phyloP scores from a whole-genome alignment of 352 stramenopile species.

The Globisporangium spiculum region DNA sequence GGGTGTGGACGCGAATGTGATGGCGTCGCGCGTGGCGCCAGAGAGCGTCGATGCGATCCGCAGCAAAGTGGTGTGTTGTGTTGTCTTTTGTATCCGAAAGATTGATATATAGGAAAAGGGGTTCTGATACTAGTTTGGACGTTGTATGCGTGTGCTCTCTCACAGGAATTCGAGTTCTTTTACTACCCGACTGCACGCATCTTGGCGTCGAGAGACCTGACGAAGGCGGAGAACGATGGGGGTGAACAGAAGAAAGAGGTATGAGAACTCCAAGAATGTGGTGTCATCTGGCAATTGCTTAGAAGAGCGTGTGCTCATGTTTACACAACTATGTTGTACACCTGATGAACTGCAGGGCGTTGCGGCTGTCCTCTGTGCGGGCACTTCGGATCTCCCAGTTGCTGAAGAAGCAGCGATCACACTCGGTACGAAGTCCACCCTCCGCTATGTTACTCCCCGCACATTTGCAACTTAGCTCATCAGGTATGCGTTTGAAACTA shows the following conservation, averaged over 20 bases:
- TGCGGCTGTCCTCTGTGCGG: constrained; percentile 91
- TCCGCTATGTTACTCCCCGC: neutral
- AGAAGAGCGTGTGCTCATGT: neutral
- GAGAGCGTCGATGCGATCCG: constrained; percentile 40
- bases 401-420: constrained; percentile 96
- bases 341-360: constrained; percentile 1
- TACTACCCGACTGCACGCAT: constrained; percentile 77
- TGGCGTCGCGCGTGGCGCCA: constrained; percentile 79
- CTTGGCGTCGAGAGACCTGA: constrained; percentile 46
- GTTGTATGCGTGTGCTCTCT: neutral
- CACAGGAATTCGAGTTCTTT: constrained; percentile 36
- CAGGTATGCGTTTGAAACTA: neutral
- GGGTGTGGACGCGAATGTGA: constrained; percentile 51
- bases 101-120: neutral
- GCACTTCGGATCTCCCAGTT: constrained; percentile 95
- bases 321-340: neutral
- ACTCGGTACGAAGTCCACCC: constrained; percentile 42
- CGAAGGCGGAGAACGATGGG: neutral
- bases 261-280: neutral
- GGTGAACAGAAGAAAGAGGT: neutral
- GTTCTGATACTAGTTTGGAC: neutral
- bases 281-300: neutral
- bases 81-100: neutral
- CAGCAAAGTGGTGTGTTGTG: constrained; percentile 20
- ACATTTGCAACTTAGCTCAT: neutral